Conservation (phyloP, 164 flowering plant genomes). For the Echeveria elegans region DNA sequence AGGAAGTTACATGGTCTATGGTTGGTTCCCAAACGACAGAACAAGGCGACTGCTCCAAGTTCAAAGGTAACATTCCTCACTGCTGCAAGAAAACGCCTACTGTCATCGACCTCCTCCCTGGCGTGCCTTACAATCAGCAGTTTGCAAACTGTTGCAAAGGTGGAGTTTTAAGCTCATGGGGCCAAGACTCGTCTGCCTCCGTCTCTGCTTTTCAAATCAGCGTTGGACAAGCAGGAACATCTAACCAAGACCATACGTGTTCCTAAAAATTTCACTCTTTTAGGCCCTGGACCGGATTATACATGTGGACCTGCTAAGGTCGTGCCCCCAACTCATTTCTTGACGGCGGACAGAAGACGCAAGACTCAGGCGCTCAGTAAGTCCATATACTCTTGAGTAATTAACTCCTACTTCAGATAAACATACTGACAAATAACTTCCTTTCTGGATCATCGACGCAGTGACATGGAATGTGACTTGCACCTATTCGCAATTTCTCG, state of each 20-base stretch:
- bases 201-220: constrained; percentile 56
- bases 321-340: constrained; percentile 44
- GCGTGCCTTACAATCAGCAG: constrained; percentile 65
- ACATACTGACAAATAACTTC: not conserved
- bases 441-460: constrained; percentile 16
- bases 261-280: constrained; percentile 50
- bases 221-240: constrained; percentile 69
- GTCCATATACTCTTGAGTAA: constrained; percentile 14
- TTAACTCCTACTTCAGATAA: not conserved
- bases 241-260: constrained; percentile 51
- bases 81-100: constrained; percentile 65
- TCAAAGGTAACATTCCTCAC: constrained; percentile 61
- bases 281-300: constrained; percentile 73
- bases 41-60: constrained; percentile 81
- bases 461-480: constrained; percentile 91
- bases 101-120: constrained; percentile 67
- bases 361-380: constrained; percentile 71
- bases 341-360: constrained; percentile 44
- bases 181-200: constrained; percentile 54
- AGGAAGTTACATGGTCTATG: constrained; percentile 78
- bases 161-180: constrained; percentile 64
- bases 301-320: constrained; percentile 62
- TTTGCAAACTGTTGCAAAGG: constrained; percentile 71
- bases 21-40: constrained; percentile 68
- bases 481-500: constrained; percentile 67